Conservation (phyloP, 306 rosid genomes). For the Styphnolobium japonicum region DNA sequence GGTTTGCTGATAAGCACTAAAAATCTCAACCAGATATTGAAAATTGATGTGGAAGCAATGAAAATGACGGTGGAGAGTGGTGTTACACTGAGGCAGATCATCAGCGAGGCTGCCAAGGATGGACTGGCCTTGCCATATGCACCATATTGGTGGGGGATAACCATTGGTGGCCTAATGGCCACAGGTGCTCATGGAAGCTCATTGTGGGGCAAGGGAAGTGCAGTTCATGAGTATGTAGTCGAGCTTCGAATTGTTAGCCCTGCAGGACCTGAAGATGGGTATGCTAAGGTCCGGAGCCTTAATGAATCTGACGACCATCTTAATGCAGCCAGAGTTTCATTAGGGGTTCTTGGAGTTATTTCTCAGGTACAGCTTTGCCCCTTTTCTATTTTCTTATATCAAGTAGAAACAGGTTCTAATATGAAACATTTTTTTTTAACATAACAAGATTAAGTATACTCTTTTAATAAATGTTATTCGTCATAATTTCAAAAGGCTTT, state of each 20-base stretch:
- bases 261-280: conserved; percentile 38
- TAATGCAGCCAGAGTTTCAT: conserved; percentile 57
- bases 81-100: conserved; percentile 47
- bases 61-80: conserved; percentile 57
- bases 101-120: conserved; percentile 42
- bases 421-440: too few species aligned
- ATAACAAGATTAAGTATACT: too few species aligned
- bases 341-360: conserved; percentile 67
- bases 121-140: conserved; percentile 57
- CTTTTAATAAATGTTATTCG: too few species aligned
- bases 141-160: conserved; percentile 83
- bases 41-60: conserved; percentile 28
- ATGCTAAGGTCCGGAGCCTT: conserved; percentile 37
- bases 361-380: conserved; percentile 46
- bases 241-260: conserved; percentile 50
- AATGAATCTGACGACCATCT: conserved; percentile 37
- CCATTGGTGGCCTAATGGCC: conserved; percentile 62
- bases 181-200: conserved; percentile 83
- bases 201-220: conserved; percentile 62
- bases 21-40: conserved; percentile 33
- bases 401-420: too few species aligned
- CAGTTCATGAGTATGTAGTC: conserved; percentile 57
- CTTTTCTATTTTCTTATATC: neutral
- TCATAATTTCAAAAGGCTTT: neutral
- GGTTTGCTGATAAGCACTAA: conserved; percentile 70